Evolutionary conservation across 176 grass and related monocot genomes (phyloP).

Genomic region (Ananas comosus): DNA sequence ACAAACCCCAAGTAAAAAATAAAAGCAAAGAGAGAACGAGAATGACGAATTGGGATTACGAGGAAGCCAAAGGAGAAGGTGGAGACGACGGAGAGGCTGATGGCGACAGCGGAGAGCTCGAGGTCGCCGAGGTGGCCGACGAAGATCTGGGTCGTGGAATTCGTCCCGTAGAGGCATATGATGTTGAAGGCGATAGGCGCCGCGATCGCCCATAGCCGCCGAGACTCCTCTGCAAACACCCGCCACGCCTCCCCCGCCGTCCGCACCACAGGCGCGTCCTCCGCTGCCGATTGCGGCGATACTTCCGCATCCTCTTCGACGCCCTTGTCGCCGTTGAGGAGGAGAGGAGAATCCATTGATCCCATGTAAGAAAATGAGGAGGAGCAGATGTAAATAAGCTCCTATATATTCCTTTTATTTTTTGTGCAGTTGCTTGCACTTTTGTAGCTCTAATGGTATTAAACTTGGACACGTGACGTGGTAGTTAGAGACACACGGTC

Average conservation of each 20-base stretch:
- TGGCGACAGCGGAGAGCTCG: conserved; percentile 40
- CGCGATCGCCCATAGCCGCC: no score
- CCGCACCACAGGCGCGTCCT: conserved; percentile 1
- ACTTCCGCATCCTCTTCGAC: not conserved
- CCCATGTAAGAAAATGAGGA: not conserved
- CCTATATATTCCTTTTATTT: no score
- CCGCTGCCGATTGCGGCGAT: not conserved
- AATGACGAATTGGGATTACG: not conserved
- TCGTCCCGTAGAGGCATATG: conserved; percentile 31
- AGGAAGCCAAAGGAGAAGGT: conserved; percentile 57
- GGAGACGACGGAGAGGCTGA: conserved; percentile 46
- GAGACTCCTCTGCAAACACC: no score
- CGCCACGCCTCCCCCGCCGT: conserved; percentile 6
- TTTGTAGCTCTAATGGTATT: no score
- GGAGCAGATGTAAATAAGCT: no score
- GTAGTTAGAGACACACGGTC: no score
- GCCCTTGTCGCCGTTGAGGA: not conserved
- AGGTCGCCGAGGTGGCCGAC: conserved; percentile 62
- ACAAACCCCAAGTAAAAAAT: no score
- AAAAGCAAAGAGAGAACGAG: not conserved
- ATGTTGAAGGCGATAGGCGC: conserved; percentile 36
- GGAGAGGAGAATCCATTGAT: not conserved
- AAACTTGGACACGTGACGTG: no score
- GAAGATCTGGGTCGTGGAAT: conserved; percentile 48
- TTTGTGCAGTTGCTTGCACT: no score